Percentiles rank a stretch among this genome's conserved stretches.
These are phyloP conservation scores for Tephrocybe sp. DNA, from an alignment of 768 basidiomycete genomes.

Conservation along the genomic window DNA sequence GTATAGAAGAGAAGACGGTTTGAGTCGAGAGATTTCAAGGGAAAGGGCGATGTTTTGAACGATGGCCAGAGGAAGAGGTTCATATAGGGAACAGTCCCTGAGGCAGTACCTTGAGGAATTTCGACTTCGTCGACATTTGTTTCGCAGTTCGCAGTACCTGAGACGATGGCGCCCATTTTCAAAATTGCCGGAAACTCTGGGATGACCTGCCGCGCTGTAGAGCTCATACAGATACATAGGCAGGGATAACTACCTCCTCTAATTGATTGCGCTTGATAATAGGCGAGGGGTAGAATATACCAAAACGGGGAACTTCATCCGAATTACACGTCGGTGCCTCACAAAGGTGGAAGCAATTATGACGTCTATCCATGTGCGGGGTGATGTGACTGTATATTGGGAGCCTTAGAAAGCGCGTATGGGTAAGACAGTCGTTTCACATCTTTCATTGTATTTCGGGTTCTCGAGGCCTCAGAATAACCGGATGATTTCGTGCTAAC, in stretches of 20 bases:
- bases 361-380: too few relatives aligned
- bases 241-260: not conserved
- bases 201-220: not conserved
- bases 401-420: too few relatives aligned
- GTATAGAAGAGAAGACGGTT: not conserved
- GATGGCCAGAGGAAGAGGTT: not conserved
- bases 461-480: too few relatives aligned
- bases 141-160: too few relatives aligned
- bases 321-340: not conserved
- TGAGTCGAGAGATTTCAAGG: not conserved
- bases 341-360: too few relatives aligned
- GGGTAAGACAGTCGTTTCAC: too few relatives aligned
- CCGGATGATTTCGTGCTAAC: not conserved
- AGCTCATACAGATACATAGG: not conserved
- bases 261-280: not conserved
- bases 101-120: not conserved
- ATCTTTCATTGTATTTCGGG: too few relatives aligned
- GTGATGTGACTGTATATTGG: too few relatives aligned
- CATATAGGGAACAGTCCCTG: not conserved
- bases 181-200: not conserved
- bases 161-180: not conserved
- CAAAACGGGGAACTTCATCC: not conserved
- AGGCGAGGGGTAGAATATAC: not conserved
- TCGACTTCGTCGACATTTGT: too few relatives aligned
- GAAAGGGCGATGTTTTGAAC: not conserved